These are phyloP conservation scores for Naganishia onofrii DNA, from an alignment of 768 basidiomycete species.

Conservation along the genomic window DNA sequence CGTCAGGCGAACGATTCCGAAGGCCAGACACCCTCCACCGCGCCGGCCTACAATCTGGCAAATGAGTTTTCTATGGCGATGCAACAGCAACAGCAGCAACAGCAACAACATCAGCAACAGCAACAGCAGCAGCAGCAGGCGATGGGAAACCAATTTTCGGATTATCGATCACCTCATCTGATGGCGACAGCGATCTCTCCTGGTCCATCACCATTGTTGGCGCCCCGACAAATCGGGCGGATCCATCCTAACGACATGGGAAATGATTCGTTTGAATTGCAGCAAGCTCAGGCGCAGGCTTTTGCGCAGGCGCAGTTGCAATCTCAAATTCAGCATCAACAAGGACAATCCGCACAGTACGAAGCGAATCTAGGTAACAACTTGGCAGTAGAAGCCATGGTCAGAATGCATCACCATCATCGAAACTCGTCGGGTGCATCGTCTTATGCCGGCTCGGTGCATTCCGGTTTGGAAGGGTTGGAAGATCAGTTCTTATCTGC, in stretches of 20 bases:
- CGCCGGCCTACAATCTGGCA: not conserved
- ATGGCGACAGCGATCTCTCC: not conserved
- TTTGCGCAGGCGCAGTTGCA: constrained; percentile 2
- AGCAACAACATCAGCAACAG: too few relatives aligned
- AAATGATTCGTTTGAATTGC: not conserved
- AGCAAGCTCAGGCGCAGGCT: constrained; percentile 1
- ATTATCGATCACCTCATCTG: constrained; percentile 15
- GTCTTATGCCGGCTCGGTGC: constrained; percentile 28
- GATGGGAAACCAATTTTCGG: constrained; percentile 13
- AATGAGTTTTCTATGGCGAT: not conserved
- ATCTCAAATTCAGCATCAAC: not conserved
- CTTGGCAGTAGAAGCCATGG: constrained; percentile 14
- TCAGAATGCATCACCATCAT: constrained; percentile 11
- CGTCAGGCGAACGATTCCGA: not conserved
- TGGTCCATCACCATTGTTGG: constrained; percentile 13
- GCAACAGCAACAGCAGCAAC: constrained; percentile 17
- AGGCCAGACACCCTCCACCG: constrained; percentile 2
- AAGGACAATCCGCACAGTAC: not conserved
- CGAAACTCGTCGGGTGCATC: constrained; percentile 16
- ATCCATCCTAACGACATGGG: not conserved
- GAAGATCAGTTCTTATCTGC: constrained; percentile 26
- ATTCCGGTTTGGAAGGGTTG: constrained; percentile 24
- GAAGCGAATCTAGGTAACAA: constrained; percentile 8
- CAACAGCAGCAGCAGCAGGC: constrained; percentile 7
- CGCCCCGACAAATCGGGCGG: constrained; percentile 2